phyloP scores from a whole-genome alignment of 75 land plant genomes.

The Sequoiadendron giganteum region DNA sequence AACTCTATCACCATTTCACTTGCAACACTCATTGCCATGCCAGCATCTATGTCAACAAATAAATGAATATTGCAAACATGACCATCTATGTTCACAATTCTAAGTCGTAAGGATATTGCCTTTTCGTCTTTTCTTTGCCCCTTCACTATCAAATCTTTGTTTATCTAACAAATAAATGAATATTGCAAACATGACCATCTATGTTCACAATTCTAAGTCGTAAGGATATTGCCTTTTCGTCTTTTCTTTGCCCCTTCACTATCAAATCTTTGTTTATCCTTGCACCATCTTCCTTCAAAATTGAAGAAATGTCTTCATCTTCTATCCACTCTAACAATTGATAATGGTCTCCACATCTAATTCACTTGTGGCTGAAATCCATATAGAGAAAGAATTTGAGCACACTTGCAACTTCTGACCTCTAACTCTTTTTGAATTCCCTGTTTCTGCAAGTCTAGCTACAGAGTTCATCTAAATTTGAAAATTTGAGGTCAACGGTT shows the following conservation, averaged over 20 bases:
- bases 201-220: no score
- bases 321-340: constrained; percentile 1
- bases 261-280: no score
- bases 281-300: background rate
- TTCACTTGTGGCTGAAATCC: no score
- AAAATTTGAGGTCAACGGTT: no score
- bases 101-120: no score
- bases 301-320: background rate
- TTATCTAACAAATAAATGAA: background rate
- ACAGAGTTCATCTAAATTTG: no score
- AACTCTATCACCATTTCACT: constrained; percentile 80
- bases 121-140: constrained; percentile 44
- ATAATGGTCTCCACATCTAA: background rate
- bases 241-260: constrained; percentile 42
- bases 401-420: no score
- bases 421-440: no score
- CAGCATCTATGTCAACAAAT: constrained; percentile 51
- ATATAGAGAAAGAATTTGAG: no score
- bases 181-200: constrained; percentile 18
- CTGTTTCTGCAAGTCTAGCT: no score
- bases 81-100: constrained; percentile 22
- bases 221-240: background rate
- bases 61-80: constrained; percentile 68
- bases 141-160: background rate
- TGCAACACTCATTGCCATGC: constrained; percentile 65